Percentiles rank a stretch among this genome's conserved stretches.
Conservation (phyloP, 257 asterid genomes). For the Galeopsis tetrahit region DNA sequence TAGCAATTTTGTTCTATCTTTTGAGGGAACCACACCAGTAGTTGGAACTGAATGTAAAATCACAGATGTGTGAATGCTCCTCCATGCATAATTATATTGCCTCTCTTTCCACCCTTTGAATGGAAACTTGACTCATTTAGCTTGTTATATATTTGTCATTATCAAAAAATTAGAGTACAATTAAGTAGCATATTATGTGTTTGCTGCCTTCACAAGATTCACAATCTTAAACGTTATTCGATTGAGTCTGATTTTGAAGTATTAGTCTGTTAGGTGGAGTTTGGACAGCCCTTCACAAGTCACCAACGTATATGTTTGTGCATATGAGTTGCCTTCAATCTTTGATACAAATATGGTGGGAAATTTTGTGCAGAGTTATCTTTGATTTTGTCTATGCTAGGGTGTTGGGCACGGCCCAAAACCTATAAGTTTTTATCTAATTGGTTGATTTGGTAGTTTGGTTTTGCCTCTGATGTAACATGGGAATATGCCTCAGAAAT, state of each 20-base stretch:
- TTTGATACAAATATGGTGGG: not conserved
- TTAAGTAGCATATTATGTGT: not conserved
- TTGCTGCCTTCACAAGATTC: not conserved
- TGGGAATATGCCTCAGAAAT: too few relatives aligned
- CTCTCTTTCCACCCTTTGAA: not conserved
- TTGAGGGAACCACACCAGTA: not conserved
- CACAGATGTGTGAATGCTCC: constrained; percentile 4
- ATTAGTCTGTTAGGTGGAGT: not conserved
- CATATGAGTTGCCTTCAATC: not conserved
- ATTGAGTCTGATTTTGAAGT: not conserved
- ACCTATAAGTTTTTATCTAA: too few relatives aligned
- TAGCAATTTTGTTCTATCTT: not conserved
- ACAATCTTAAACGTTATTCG: not conserved
- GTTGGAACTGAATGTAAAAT: not conserved
- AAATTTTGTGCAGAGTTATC: not conserved
- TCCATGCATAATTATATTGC: not conserved
- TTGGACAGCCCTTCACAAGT: not conserved
- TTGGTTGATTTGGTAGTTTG: too few relatives aligned
- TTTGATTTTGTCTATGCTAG: too few relatives aligned
- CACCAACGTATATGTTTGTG: not conserved
- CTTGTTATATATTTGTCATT: not conserved
- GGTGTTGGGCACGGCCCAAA: too few relatives aligned
- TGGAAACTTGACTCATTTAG: not conserved
- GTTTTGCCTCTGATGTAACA: too few relatives aligned
- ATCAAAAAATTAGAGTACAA: not conserved